Base-by-base conservation (phyloP, 768 basidiomycete genomes). In the Hemileccinum impolitum region DNA sequence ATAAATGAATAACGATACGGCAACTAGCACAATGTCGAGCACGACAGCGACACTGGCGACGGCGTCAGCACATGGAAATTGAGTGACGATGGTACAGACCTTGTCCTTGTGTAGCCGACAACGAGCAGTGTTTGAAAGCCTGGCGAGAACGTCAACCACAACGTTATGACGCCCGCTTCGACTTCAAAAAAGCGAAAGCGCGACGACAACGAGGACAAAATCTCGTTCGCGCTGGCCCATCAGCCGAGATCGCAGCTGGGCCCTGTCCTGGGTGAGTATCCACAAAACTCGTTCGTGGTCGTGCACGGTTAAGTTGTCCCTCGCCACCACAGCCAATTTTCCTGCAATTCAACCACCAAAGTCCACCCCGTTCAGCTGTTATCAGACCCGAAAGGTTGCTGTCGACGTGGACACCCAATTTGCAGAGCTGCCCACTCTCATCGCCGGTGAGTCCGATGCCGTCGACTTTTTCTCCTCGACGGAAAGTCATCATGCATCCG, bases 371-470 rank as follows among this genome's bases (percentile, higher is more conserved):
- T 91, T 90, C 64, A 69, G 72, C 53, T 78, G 80, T 58, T 90
- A 85, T 64, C 70, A 61, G 38, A 80, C 77, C 44, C 58, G 49
- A 43, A 55, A 45, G 48, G 44, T 41, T 4, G 48, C 64, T 30
- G 59, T 54, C 7, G 60, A 58, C n/a, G 56, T 52, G 41, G 70
- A 62, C 28, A n/a, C 32, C 13, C 47, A 52, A 1, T 76, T 76
- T 41, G 64, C 61, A 13, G 57, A 61, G 17, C 69, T 54, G 54
- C 61, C 37, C 31, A 58, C 44, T 42, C 60, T 90, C 13, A 73
- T 95, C 19, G 89, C 82, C 0, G 94, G 87, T 5, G 93, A 95
- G 71, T 88, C 89, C n/a, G 75, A 83, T 25, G 74, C 79, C 17
- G 80, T 96, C 40, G 92, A 96, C 62, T 92, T 87, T 69, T 80